A percentile compares a stretch with the other conserved stretches of the same genome.
Evolutionary conservation across 1,139 yeast genomes (phyloP).

Genomic region (Yamadazyma atmosphaerica): DNA sequence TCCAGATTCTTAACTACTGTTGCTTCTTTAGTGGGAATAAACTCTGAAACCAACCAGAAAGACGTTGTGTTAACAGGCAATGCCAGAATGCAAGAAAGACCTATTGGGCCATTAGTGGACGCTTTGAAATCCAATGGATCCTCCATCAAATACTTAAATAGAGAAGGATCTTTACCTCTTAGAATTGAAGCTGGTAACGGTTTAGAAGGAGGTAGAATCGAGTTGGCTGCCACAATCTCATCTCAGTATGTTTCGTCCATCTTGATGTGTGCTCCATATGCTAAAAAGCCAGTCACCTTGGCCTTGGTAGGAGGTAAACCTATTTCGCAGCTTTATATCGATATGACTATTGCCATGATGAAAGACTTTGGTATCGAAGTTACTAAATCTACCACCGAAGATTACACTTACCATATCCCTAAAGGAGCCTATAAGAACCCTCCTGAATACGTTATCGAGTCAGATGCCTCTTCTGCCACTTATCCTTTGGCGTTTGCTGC

Average conservation of each 20-base stretch:
- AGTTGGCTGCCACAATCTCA: conserved; percentile 92
- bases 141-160: conserved; percentile 65
- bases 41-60: conserved; percentile 30
- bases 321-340: conserved; percentile 91
- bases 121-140: conserved; percentile 85
- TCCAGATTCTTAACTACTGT: conserved; percentile 91
- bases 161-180: conserved; percentile 84
- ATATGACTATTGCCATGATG: conserved; percentile 98
- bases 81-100: conserved; percentile 96
- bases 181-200: conserved; percentile 68
- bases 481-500: conserved; percentile 98
- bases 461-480: conserved; percentile 99
- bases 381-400: conserved; percentile 66
- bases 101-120: conserved; percentile 94
- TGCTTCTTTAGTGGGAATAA: conserved; percentile 67
- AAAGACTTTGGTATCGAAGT: conserved; percentile 82
- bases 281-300: conserved; percentile 81
- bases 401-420: conserved; percentile 87
- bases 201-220: conserved; percentile 87
- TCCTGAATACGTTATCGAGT: conserved; percentile 80
- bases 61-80: conserved; percentile 83
- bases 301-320: conserved; percentile 95
- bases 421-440: conserved; percentile 81
- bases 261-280: conserved; percentile 97
- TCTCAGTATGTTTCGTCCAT: conserved; percentile 97